These are phyloP conservation scores for Dictyostelium firmibasis DNA, from an alignment of 78 protist genomes.

Conservation along the genomic window DNA sequence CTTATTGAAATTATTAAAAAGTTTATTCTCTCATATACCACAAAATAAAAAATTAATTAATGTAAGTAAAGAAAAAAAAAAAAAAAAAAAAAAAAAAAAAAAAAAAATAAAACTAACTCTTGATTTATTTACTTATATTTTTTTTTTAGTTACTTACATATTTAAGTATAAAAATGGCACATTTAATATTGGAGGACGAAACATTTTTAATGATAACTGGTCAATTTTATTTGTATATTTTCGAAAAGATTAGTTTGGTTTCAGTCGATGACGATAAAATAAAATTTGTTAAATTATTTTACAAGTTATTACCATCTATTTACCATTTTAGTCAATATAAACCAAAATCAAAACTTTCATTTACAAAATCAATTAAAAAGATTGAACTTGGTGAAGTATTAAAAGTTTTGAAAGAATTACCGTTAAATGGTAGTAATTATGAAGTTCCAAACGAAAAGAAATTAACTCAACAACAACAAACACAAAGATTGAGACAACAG, in stretches of 20 bases:
- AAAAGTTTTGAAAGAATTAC: neutral
- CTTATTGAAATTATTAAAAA: constrained; percentile 1
- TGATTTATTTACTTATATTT: neutral
- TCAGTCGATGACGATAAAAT: neutral
- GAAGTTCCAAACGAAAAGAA: neutral
- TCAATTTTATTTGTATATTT: constrained; percentile 10
- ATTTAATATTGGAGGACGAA: constrained; percentile 14
- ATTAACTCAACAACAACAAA: neutral
- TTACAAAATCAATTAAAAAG: neutral
- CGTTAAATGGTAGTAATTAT: neutral
- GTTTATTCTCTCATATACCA: neutral
- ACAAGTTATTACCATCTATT: neutral
- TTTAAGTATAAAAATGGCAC: neutral
- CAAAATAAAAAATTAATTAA: neutral
- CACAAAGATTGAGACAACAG: neutral
- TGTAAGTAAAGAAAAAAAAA: neutral
- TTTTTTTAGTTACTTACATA: neutral
- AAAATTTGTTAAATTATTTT: neutral
- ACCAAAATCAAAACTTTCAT: neutral
- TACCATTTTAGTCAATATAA: neutral
- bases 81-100: neutral
- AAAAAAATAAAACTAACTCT: neutral
- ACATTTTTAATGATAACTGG: constrained; percentile 4
- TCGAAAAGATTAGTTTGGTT: neutral
- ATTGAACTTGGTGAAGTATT: neutral